A percentile compares a stretch with the other conserved stretches of the same genome.
These are phyloP conservation scores for Cladorrhinum samala DNA, from an alignment of 495 filamentous ascomycete genomes.

Conservation along the genomic window DNA sequence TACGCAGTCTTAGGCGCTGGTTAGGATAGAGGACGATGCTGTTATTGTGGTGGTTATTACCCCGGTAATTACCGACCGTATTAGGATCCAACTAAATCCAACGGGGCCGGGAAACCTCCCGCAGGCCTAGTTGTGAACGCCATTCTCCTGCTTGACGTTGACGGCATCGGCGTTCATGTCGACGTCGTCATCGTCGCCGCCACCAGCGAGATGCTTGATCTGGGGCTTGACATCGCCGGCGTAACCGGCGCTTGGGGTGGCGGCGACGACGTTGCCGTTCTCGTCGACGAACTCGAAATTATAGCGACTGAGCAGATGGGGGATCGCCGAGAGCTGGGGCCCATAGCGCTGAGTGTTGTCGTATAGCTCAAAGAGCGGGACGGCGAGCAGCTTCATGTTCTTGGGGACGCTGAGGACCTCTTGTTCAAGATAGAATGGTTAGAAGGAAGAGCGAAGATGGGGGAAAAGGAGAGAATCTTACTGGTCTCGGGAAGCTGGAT, in stretches of 20 bases:
- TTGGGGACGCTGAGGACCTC: constrained; percentile 97
- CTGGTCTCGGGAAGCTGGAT: constrained; percentile 89
- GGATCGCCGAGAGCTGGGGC: constrained; percentile 91
- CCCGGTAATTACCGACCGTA: too few relatives aligned
- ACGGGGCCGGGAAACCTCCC: too few relatives aligned
- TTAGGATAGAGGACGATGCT: too few relatives aligned
- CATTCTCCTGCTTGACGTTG: constrained; percentile 1
- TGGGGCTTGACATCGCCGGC: constrained; percentile 39
- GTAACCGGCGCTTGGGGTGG: constrained; percentile 67
- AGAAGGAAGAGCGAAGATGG: constrained; percentile 4
- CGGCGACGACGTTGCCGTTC: constrained; percentile 76
- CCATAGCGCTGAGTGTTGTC: constrained; percentile 94
- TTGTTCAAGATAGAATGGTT: constrained; percentile 30
- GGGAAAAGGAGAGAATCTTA: constrained; percentile 41
- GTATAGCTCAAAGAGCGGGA: constrained; percentile 90
- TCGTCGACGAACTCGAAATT: constrained; percentile 99
- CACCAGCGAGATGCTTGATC: constrained; percentile 71
- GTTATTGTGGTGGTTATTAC: too few relatives aligned
- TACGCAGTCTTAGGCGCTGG: too few relatives aligned
- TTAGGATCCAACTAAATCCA: too few relatives aligned
- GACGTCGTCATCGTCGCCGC: constrained; percentile 51
- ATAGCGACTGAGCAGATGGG: constrained; percentile 85
- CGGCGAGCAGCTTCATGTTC: constrained; percentile 98
- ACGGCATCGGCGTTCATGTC: constrained; percentile 35
- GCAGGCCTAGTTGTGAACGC: background rate